These are phyloP conservation scores for Wickerhamomyces kurtzmanii DNA, from an alignment of 805 yeast genomes.

Conservation along the genomic window DNA sequence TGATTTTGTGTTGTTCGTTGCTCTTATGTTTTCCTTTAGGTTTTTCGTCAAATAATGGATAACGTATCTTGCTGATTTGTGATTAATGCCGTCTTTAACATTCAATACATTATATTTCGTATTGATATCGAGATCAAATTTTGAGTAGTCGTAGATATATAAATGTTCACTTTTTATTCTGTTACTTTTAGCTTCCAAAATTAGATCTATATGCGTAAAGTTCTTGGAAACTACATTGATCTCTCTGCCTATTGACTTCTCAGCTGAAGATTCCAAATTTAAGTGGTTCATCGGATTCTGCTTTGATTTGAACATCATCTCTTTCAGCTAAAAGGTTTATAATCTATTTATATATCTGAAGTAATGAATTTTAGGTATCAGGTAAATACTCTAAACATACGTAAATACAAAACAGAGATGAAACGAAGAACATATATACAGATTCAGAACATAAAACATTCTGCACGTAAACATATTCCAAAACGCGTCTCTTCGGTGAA, in stretches of 20 bases:
- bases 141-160: slow-evolving; percentile 22
- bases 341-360: no score
- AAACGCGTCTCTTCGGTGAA: no score
- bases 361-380: no score
- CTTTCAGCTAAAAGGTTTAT: no score
- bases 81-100: slow-evolving; percentile 15
- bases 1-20: slow-evolving; percentile 7
- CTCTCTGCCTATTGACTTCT: slow-evolving; percentile 14
- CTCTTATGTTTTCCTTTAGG: slow-evolving; percentile 16
- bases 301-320: no score
- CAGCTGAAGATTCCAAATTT: slow-evolving; percentile 15
- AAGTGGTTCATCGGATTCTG: no score
- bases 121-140: slow-evolving; percentile 15
- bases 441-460: no score
- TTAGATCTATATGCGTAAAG: slow-evolving; percentile 16
- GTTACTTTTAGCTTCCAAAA: slow-evolving; percentile 18
- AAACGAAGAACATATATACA: no score
- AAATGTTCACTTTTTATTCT: slow-evolving; percentile 18
- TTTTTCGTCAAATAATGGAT: slow-evolving; percentile 22
- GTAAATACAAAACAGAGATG: no score
- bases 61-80: slow-evolving; percentile 23
- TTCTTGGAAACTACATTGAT: slow-evolving; percentile 15
- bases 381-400: no score
- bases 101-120: slow-evolving; percentile 1
- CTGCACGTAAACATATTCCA: no score